Evolutionary conservation across 257 asterid species (phyloP).

Genomic region (Perilla frutescens): DNA sequence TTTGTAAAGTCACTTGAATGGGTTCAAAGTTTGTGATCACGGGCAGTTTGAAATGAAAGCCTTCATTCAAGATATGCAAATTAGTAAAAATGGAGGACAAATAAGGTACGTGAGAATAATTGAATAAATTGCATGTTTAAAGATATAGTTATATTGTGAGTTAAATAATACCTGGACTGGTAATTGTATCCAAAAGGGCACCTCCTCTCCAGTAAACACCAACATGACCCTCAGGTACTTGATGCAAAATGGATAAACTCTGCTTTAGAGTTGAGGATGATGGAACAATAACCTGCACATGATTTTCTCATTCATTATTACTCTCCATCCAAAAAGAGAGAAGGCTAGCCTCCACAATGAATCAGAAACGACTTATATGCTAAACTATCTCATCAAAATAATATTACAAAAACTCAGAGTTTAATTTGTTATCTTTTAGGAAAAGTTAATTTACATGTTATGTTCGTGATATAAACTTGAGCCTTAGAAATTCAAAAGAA

Average conservation of each 20-base stretch:
- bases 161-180: slow-evolving; percentile 70
- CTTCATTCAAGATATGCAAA: slow-evolving; percentile 50
- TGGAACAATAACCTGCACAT: slow-evolving; percentile 61
- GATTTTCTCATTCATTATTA: slow-evolving; percentile 29
- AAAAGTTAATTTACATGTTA: background rate
- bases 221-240: slow-evolving; percentile 99
- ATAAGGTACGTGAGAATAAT: slow-evolving; percentile 20
- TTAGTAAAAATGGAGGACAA: background rate
- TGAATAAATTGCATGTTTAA: slow-evolving; percentile 22
- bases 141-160: background rate
- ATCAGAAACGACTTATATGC: background rate
- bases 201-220: slow-evolving; percentile 99
- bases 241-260: slow-evolving; percentile 78
- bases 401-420: background rate
- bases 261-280: slow-evolving; percentile 51
- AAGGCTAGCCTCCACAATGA: slow-evolving; percentile 18
- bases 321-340: slow-evolving; percentile 21
- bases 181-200: slow-evolving; percentile 81
- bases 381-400: background rate
- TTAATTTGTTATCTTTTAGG: background rate
- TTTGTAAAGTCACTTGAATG: slow-evolving; percentile 97
- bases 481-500: background rate
- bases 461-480: slow-evolving; percentile 4
- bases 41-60: slow-evolving; percentile 92
- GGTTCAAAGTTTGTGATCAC: slow-evolving; percentile 91